phyloP scores from a whole-genome alignment of 108 stramenopile species.

The Cyclotella sp. region DNA sequence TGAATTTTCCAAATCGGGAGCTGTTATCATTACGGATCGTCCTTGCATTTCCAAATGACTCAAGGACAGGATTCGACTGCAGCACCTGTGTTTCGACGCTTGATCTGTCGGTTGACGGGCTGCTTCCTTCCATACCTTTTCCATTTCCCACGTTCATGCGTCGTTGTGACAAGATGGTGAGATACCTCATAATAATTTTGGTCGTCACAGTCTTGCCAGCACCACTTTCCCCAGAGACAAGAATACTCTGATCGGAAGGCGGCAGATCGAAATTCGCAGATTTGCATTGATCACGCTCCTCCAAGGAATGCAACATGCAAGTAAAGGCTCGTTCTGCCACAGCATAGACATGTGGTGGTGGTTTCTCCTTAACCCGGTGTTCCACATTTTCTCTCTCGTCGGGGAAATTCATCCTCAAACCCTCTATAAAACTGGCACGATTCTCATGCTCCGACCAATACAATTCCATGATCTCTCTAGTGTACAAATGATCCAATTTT shows the following conservation, averaged over 20 bases:
- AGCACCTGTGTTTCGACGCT: constrained; percentile 84
- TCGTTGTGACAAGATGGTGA: constrained; percentile 70
- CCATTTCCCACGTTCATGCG: background rate
- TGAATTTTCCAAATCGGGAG: constrained; percentile 96
- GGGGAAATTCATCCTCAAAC: too few species aligned
- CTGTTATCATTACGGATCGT: constrained; percentile 92
- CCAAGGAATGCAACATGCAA: constrained; percentile 61
- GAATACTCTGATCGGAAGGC: constrained; percentile 60
- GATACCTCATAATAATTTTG: constrained; percentile 89
- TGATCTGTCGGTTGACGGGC: constrained; percentile 33
- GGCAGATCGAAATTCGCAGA: constrained; percentile 8
- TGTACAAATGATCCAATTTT: constrained; percentile 63
- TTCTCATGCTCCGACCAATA: constrained; percentile 62
- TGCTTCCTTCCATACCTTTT: constrained; percentile 5
- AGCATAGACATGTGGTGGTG: constrained; percentile 82
- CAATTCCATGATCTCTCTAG: constrained; percentile 61
- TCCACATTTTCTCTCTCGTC: background rate
- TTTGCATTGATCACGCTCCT: constrained; percentile 44
- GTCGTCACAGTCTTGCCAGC: constrained; percentile 91
- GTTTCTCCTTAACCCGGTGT: background rate
- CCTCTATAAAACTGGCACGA: too few species aligned
- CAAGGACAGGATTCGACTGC: constrained; percentile 89
- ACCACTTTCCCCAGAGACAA: constrained; percentile 84
- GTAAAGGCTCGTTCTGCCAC: constrained; percentile 94
- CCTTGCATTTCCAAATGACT: constrained; percentile 93